Conservation (phyloP, 768 basidiomycete genomes). For the Udeniomyces megalosporus region DNA sequence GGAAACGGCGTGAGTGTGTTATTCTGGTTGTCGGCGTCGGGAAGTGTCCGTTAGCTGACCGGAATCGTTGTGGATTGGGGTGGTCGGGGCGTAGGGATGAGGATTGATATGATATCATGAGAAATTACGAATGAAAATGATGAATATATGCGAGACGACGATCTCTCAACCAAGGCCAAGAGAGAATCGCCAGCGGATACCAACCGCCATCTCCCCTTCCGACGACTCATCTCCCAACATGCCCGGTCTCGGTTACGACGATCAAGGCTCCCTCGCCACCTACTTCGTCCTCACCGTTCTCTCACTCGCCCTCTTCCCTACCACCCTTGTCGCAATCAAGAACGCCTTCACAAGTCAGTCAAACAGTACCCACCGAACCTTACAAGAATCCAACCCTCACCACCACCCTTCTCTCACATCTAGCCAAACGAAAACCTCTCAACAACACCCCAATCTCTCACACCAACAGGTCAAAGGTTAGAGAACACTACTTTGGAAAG, state of each 20-base stretch:
- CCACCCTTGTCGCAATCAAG: conserved; percentile 38
- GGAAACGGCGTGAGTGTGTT: conserved; percentile 16
- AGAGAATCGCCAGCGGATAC: too few relatives aligned
- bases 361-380: too few relatives aligned
- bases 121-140: too few relatives aligned
- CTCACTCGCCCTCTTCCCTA: conserved; percentile 61
- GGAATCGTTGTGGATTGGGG: background rate
- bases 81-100: background rate
- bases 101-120: too few relatives aligned
- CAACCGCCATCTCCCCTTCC: background rate
- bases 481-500: conserved; percentile 3
- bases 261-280: conserved; percentile 28
- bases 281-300: conserved; percentile 88
- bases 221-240: background rate
- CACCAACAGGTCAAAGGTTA: background rate
- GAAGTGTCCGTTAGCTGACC: background rate
- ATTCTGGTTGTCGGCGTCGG: too few relatives aligned
- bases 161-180: too few relatives aligned
- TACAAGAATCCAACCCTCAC: too few relatives aligned
- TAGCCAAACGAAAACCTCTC: background rate
- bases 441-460: background rate
- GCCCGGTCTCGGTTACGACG: conserved; percentile 27
- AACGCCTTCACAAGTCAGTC: background rate
- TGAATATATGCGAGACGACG: too few relatives aligned
- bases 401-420: background rate